phyloP scores from a whole-genome alignment of 495 filamentous ascomycete genomes.

The Aspergillus coremiiformis region DNA sequence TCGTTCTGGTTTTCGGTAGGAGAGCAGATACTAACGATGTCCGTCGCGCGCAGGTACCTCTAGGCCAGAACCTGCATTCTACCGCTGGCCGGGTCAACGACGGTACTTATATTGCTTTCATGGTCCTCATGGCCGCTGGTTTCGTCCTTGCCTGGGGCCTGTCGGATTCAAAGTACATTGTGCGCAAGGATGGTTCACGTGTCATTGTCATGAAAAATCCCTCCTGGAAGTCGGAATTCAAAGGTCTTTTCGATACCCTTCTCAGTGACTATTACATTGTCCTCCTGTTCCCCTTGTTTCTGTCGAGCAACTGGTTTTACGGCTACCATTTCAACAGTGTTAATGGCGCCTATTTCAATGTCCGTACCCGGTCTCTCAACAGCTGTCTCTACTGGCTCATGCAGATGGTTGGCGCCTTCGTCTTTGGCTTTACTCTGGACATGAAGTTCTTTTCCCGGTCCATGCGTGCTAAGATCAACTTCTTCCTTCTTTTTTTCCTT shows the following conservation, averaged over 20 bases:
- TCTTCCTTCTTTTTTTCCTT: slow-evolving; percentile 57
- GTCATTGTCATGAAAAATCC: slow-evolving; percentile 85
- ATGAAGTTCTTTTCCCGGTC: slow-evolving; percentile 54
- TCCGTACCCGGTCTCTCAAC: slow-evolving; percentile 77
- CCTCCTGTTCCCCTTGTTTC: slow-evolving; percentile 79
- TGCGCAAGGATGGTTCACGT: slow-evolving; percentile 74
- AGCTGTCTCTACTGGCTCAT: slow-evolving; percentile 77
- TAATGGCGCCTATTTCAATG: slow-evolving; percentile 65
- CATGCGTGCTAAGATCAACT: slow-evolving; percentile 65
- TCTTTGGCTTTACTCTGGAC: slow-evolving; percentile 75
- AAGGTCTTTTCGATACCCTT: slow-evolving; percentile 71
- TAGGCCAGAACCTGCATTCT: slow-evolving; percentile 70
- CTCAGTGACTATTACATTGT: slow-evolving; percentile 68
- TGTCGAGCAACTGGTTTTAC: slow-evolving; percentile 48
- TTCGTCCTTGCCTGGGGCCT: slow-evolving; percentile 65
- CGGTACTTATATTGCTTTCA: slow-evolving; percentile 87
- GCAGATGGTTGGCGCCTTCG: slow-evolving; percentile 78
- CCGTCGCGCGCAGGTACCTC: slow-evolving; percentile 49
- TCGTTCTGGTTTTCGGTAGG: neutral
- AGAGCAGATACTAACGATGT: neutral
- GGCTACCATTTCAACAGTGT: slow-evolving; percentile 46
- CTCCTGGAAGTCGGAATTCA: slow-evolving; percentile 68
- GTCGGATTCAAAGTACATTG: slow-evolving; percentile 67
- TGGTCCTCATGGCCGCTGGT: slow-evolving; percentile 75
- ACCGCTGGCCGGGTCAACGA: slow-evolving; percentile 57